A percentile compares a stretch with the other conserved stretches of the same genome.
These are phyloP conservation scores for Fusarium veterinarium DNA, from an alignment of 2,329 filamentous ascomycete genomes.

Conservation along the genomic window DNA sequence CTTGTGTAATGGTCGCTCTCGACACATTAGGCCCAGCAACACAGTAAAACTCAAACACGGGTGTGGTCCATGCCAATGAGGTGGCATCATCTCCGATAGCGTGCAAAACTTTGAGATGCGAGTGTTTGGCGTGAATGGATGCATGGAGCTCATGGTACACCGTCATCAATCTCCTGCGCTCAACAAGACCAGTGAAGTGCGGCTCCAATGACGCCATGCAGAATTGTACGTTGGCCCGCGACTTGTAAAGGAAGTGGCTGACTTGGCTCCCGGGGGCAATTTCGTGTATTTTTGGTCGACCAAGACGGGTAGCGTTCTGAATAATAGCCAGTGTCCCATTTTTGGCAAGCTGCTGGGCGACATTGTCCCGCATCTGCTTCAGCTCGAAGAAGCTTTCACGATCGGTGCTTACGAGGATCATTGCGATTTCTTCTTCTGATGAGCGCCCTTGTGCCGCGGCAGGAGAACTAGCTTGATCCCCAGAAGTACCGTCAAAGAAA, in stretches of 20 bases:
- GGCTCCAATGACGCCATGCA: constrained; percentile 86
- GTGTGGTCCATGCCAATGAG: constrained; percentile 90
- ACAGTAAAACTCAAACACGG: constrained; percentile 93
- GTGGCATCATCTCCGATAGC: constrained; percentile 79
- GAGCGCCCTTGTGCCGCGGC: constrained; percentile 73
- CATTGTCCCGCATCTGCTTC: constrained; percentile 75
- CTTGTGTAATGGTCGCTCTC: constrained; percentile 77
- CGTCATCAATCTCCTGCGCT: constrained; percentile 79
- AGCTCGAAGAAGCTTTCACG: constrained; percentile 95
- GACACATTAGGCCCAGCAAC: constrained; percentile 82
- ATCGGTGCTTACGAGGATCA: constrained; percentile 91
- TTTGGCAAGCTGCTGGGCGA: constrained; percentile 76
- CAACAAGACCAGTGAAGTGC: constrained; percentile 68
- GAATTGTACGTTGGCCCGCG: constrained; percentile 93
- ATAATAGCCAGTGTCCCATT: constrained; percentile 82
- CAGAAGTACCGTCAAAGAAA: constrained; percentile 76
- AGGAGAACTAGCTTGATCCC: constrained; percentile 55
- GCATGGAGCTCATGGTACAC: constrained; percentile 89
- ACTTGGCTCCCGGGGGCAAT: constrained; percentile 84
- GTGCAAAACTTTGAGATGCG: constrained; percentile 88
- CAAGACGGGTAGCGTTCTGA: constrained; percentile 73
- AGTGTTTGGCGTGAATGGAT: constrained; percentile 84
- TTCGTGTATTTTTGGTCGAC: constrained; percentile 77
- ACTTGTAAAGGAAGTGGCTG: constrained; percentile 96
- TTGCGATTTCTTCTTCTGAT: constrained; percentile 83